Conservation (phyloP, 805 yeast species). For the Barnettozyma wickerhamii region DNA sequence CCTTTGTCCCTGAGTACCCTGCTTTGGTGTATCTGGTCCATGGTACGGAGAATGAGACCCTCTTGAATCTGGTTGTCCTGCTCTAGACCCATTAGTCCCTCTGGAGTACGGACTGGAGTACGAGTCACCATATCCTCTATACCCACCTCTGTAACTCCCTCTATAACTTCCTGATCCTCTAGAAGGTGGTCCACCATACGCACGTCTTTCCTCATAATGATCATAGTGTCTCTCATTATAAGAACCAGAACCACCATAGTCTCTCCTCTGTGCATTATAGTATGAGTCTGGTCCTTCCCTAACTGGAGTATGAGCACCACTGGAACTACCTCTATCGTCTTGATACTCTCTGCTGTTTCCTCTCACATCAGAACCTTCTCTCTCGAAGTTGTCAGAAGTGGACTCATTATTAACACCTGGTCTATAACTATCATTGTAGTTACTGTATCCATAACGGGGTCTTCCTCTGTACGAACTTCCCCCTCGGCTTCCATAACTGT, state of each 20-base stretch:
- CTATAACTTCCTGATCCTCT: constrained; percentile 3
- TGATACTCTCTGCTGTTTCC: too few species aligned
- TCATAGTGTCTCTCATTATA: too few species aligned
- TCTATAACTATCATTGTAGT: too few species aligned
- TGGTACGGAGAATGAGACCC: not conserved
- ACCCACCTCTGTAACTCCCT: constrained; percentile 6
- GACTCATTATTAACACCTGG: too few species aligned
- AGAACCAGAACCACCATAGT: too few species aligned
- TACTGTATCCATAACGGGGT: not conserved
- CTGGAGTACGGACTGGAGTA: constrained; percentile 5
- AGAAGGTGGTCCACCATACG: not conserved
- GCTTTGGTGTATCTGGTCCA: not conserved
- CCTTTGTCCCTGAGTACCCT: not conserved
- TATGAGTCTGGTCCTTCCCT: too few species aligned
- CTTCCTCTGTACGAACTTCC: constrained; percentile 5
- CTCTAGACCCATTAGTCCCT: not conserved
- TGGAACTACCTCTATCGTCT: too few species aligned
- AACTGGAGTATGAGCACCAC: too few species aligned
- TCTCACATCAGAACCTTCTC: not conserved
- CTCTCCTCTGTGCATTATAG: too few species aligned
- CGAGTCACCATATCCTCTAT: constrained; percentile 4
- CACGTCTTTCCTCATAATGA: not conserved
- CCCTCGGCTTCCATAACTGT: constrained; percentile 3
- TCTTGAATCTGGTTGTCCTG: not conserved
- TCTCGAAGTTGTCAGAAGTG: not conserved